Base-by-base conservation (phyloP, 2,329 filamentous ascomycete species). In the Diaporthe australafricana region DNA sequence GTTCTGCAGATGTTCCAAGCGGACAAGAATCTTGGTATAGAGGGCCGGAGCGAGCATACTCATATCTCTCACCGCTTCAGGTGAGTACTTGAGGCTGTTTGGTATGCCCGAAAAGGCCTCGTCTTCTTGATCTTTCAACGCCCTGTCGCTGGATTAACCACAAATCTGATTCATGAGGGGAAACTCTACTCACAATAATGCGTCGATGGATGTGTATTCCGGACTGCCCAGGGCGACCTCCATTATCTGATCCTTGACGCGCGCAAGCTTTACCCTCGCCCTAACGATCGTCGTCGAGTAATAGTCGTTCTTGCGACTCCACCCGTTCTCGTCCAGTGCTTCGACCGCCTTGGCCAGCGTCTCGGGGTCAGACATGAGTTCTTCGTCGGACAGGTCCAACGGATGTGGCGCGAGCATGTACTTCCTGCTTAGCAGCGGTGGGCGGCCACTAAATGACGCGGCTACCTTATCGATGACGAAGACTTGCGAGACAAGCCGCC, bases 191-290 rank as follows among this genome's bases (percentile, higher is more conserved):
- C 74, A 80, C 79, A 79, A 62, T 22, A 80, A 74, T 5, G 83
- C 81, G 12, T 79, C 76, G 12, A 81, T 71, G 5, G 86, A 78
- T 11, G 84, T 81, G 12, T 81, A 78, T 8, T 79, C 77, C 70
- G 77, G 77, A 3, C 79, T 75, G 5, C 85, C 85, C 0, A 90
- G 78, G 0, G 88, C 88, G 27, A 91, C 82, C 73, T 90, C 87
- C 5, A 91, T 81, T 5, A 91, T 85, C 60, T 91, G 89, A 73
- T 91, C 89, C 2, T 87, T 83, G 9, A 91, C 82, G 0, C 82
- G 76, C 2, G 85, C 84, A 45, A 90, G 82, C 14, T 84, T 81
- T 1, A 83, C 81, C 55, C 85, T 84, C 0, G 86, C 84, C 32
- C 88, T 81, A 0, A 81, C 75, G 69, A 85, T 83, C 0, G 87